Evolutionary conservation across 495 filamentous ascomycete species (phyloP).

Genomic region (Aspergillus saccharolyticus): DNA sequence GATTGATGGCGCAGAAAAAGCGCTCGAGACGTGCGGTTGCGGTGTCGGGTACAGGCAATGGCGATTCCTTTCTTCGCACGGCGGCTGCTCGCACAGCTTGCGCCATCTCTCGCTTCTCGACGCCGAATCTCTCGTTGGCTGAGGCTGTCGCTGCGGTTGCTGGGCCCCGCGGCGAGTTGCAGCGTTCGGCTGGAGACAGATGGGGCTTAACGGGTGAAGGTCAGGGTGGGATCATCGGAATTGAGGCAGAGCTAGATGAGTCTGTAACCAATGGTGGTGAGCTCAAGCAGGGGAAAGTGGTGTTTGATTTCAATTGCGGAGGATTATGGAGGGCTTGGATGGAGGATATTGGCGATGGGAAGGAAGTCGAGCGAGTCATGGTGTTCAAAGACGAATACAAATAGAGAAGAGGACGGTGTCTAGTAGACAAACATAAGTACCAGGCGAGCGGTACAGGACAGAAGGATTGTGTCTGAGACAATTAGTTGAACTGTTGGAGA

Average conservation of each 20-base stretch:
- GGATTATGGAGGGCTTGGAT: conserved; percentile 87
- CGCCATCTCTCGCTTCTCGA: conserved; percentile 65
- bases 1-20: neutral
- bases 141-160: conserved; percentile 57
- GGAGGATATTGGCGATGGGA: conserved; percentile 62
- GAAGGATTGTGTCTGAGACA: too few species aligned
- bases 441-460: too few species aligned
- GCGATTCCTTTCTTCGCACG: conserved; percentile 77
- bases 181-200: conserved; percentile 66
- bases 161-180: conserved; percentile 69
- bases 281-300: conserved; percentile 46
- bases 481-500: too few species aligned
- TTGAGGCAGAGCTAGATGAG: conserved; percentile 53
- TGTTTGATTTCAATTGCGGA: conserved; percentile 78
- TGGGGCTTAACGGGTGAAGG: conserved; percentile 79
- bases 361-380: conserved; percentile 49
- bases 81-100: conserved; percentile 67
- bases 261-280: conserved; percentile 17
- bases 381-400: conserved; percentile 53
- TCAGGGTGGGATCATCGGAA: conserved; percentile 81
- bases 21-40: conserved; percentile 49
- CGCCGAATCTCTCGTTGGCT: conserved; percentile 26
- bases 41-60: conserved; percentile 83
- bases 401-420: conserved; percentile 1
- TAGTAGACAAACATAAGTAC: too few species aligned